Evolutionary conservation across 148 eudicot genomes (phyloP).

Genomic region (Dianthus caryophyllus): DNA sequence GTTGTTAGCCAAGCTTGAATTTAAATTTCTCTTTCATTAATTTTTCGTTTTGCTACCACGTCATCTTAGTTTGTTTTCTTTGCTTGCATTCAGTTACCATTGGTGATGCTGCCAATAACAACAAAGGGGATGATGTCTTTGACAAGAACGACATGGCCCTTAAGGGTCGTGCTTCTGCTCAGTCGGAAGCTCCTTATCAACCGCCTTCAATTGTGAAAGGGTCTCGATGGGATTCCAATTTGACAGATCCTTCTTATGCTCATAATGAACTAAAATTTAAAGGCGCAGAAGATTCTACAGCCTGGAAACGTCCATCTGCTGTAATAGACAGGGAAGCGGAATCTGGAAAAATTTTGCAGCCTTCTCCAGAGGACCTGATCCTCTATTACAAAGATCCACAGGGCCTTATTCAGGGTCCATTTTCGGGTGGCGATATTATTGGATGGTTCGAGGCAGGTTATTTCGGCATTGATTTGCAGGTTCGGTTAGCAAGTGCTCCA

Average conservation of each 20-base stretch:
- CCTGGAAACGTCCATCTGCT: conserved; percentile 46
- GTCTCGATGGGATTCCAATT: conserved; percentile 29
- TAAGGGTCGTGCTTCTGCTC: conserved; percentile 38
- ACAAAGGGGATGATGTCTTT: conserved; percentile 38
- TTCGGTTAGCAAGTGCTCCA: conserved; percentile 69
- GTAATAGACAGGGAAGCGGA: conserved; percentile 48
- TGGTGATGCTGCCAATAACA: conserved; percentile 35
- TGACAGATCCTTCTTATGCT: conserved; percentile 39
- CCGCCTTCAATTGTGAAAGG: conserved; percentile 40
- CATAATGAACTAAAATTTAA: conserved; percentile 47
- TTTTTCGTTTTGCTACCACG: neutral
- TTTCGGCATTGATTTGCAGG: conserved; percentile 83
- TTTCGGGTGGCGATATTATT: conserved; percentile 80
- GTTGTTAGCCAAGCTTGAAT: neutral
- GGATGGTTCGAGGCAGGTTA: conserved; percentile 98
- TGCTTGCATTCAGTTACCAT: conserved; percentile 34
- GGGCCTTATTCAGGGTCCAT: conserved; percentile 93
- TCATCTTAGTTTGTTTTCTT: conserved; percentile 6
- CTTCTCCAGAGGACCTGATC: conserved; percentile 78
- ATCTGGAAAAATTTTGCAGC: conserved; percentile 34
- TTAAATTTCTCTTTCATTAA: neutral
- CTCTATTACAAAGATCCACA: conserved; percentile 90
- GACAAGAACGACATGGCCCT: conserved; percentile 33
- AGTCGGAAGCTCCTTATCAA: conserved; percentile 44
- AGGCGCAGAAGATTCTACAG: conserved; percentile 35